Base-by-base conservation (phyloP, 2,329 filamentous ascomycete genomes). In the Colletotrichum endophyticum region DNA sequence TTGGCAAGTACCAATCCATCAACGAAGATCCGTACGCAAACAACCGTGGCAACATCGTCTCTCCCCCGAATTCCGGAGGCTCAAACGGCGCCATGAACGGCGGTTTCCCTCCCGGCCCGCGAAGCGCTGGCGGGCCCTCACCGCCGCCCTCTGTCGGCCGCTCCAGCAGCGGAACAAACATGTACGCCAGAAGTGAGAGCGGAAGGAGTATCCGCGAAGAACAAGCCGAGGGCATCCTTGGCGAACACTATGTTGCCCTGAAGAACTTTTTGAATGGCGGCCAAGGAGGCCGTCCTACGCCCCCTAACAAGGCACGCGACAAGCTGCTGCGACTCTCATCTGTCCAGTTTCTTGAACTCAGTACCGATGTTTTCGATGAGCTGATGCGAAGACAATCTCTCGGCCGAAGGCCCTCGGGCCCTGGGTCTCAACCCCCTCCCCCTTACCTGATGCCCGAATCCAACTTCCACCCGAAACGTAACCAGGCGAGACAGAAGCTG, bases 351-450 rank as follows among this genome's bases (percentile, higher is more conserved):
- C 95, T 98, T 85, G 97, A 99, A 87, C 91, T 99, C 78, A 98
- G 96, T 86, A 99, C 96, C 74, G 97, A 99, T 86, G 96, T 99
- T 56, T 99, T 95, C 86, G 97, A 99, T 85, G 97, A 99, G 86
- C 89, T 99, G 79, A 90, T 98, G 80, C 94, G 97, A 76, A 92
- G 97, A 78, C 96, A 99, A 85, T 91, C 94, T 79, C 89, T 89
- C 68, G 90, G 90, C 70, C 87, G 91, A 77, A 87, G 87, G 71
- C 87, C 89, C 19, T 87, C 90, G 27, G 90, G 89, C 79, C 88
- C 88, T 28, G 85, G 86, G 25, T 88, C 88, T 64, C 88, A 87
- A 78, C 84, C 86, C 5, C 89, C 91, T n/a, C 95, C 95, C 3
- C 87, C 92, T 15, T 98, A 93, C 82, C 91, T 99, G 8, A 87